A percentile compares a stretch with the other conserved stretches of the same genome.
Evolutionary conservation across 2,329 filamentous ascomycete genomes (phyloP).

Genomic region (Hypoxylon sp.): DNA sequence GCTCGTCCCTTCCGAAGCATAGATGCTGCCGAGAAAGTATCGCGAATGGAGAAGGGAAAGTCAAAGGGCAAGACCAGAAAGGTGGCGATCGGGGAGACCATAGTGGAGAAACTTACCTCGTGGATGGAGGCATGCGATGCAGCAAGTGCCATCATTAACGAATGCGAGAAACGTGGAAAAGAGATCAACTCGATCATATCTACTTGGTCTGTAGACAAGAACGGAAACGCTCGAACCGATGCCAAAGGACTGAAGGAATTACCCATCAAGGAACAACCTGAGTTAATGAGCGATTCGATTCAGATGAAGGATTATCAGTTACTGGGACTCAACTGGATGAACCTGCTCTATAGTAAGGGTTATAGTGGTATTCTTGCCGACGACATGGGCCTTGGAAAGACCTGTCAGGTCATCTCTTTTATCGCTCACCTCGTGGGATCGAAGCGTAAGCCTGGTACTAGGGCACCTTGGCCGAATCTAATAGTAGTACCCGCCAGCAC

Average conservation of each 20-base stretch:
- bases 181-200: conserved; percentile 50
- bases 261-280: conserved; percentile 74
- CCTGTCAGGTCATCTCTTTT: conserved; percentile 94
- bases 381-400: conserved; percentile 98
- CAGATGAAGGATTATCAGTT: conserved; percentile 93
- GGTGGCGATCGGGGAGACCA: conserved; percentile 52
- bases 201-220: conserved; percentile 52
- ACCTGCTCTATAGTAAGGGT: conserved; percentile 82
- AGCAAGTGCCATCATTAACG: conserved; percentile 57
- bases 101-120: conserved; percentile 60
- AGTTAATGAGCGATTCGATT: conserved; percentile 81
- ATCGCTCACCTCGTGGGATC: conserved; percentile 85
- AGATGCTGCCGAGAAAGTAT: conserved; percentile 75
- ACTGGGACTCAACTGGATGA: conserved; percentile 95
- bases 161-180: conserved; percentile 65
- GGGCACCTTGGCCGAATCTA: conserved; percentile 78
- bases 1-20: conserved; percentile 80
- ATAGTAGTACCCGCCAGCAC: conserved; percentile 94
- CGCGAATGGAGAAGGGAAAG: conserved; percentile 54
- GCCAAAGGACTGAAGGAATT: conserved; percentile 54
- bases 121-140: conserved; percentile 63
- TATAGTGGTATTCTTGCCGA: conserved; percentile 94
- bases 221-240: conserved; percentile 55
- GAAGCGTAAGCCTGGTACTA: conserved; percentile 51
- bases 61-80: conserved; percentile 55